These are phyloP conservation scores for Onygena corvina DNA, from an alignment of 2,329 filamentous ascomycete species.

Conservation along the genomic window DNA sequence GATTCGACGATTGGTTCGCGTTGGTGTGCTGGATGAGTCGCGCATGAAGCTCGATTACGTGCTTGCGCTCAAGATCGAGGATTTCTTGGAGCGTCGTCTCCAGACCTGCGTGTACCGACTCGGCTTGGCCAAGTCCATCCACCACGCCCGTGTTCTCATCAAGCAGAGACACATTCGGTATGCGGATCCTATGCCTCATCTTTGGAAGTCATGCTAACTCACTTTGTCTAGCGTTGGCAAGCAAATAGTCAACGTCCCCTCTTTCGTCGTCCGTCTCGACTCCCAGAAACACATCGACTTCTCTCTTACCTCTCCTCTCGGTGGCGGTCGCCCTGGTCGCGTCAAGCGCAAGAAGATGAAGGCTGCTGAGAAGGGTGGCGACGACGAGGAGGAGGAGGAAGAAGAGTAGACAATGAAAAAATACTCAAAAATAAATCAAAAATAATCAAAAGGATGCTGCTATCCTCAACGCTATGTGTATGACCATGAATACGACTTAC, in stretches of 20 bases:
- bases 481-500: slow-evolving; percentile 6
- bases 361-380: slow-evolving; percentile 63
- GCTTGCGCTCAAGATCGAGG: slow-evolving; percentile 95
- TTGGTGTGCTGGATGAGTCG: slow-evolving; percentile 98
- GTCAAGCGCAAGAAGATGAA: slow-evolving; percentile 99
- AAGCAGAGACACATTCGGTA: slow-evolving; percentile 95
- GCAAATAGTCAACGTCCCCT: slow-evolving; percentile 99
- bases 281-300: slow-evolving; percentile 99
- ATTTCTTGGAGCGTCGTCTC: slow-evolving; percentile 99
- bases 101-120: slow-evolving; percentile 99
- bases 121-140: slow-evolving; percentile 98
- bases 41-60: slow-evolving; percentile 99
- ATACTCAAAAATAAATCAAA: slow-evolving; percentile 3
- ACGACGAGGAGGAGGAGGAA: slow-evolving; percentile 44
- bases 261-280: slow-evolving; percentile 98
- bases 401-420: slow-evolving; percentile 6
- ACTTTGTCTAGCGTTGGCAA: slow-evolving; percentile 64
- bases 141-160: slow-evolving; percentile 99
- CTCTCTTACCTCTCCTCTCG: slow-evolving; percentile 90
- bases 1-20: slow-evolving; percentile 98
- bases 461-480: slow-evolving; percentile 6
- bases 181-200: slow-evolving; percentile 14
- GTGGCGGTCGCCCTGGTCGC: slow-evolving; percentile 91
- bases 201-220: slow-evolving; percentile 9
- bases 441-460: slow-evolving; percentile 8